These are phyloP conservation scores for Nemania sp. DNA, from an alignment of 2,329 filamentous ascomycete genomes.

Conservation along the genomic window DNA sequence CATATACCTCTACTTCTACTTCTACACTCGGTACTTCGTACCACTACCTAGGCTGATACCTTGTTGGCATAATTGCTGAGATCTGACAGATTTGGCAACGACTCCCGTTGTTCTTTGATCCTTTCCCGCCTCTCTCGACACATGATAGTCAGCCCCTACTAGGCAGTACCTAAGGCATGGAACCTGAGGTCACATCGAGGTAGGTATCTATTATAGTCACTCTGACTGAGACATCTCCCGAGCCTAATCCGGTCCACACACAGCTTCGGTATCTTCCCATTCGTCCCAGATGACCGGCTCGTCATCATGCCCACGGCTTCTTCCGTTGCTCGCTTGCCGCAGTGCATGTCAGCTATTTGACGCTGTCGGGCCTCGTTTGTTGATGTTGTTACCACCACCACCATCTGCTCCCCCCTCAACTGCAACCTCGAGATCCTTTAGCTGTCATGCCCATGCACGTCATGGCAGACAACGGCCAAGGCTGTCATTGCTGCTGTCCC, in stretches of 20 bases:
- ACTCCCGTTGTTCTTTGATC: background rate
- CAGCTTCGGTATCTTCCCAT: conserved; percentile 1
- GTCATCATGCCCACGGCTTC: conserved; percentile 30
- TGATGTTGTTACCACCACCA: too few relatives aligned
- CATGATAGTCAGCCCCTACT: too few relatives aligned
- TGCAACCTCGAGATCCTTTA: conserved; percentile 14
- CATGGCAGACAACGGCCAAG: conserved; percentile 11
- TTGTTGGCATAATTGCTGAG: too few relatives aligned
- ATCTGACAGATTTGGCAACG: background rate
- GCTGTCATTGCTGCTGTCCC: background rate
- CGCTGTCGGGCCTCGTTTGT: conserved; percentile 10
- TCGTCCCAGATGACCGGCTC: conserved; percentile 31
- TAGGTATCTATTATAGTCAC: too few relatives aligned
- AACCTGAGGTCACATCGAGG: too few relatives aligned
- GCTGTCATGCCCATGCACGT: conserved; percentile 18
- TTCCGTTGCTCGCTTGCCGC: conserved; percentile 30
- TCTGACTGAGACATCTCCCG: too few relatives aligned
- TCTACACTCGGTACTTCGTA: too few relatives aligned
- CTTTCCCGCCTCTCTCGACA: background rate
- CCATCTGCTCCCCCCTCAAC: conserved; percentile 14
- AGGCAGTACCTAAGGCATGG: too few relatives aligned
- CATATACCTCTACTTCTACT: too few relatives aligned
- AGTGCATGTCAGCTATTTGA: conserved; percentile 21
- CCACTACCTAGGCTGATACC: too few relatives aligned
- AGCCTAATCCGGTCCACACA: background rate